A percentile compares a stretch with the other conserved stretches of the same genome.
These are phyloP conservation scores for Penicillium aurantiogriseum DNA, from an alignment of 2,329 filamentous ascomycete species.

Conservation along the genomic window DNA sequence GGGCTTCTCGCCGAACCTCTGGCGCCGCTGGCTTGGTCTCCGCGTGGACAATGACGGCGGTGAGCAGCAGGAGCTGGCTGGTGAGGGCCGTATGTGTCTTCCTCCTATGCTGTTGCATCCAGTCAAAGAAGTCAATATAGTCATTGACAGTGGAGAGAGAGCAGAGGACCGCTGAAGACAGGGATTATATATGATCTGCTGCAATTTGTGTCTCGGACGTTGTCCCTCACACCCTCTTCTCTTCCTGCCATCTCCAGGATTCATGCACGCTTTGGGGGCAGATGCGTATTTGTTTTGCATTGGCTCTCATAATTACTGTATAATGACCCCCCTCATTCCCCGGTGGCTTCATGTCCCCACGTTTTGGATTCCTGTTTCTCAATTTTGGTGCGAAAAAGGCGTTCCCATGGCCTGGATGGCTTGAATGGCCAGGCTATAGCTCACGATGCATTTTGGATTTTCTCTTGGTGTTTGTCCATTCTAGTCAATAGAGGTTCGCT, in stretches of 20 bases:
- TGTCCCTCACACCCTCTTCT: neutral
- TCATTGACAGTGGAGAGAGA: constrained; percentile 41
- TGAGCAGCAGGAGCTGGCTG: constrained; percentile 69
- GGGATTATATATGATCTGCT: neutral
- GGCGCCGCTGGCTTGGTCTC: constrained; percentile 81
- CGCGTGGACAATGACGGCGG: constrained; percentile 76
- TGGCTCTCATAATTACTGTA: constrained; percentile 1
- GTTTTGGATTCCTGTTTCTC: constrained; percentile 5
- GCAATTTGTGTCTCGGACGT: neutral
- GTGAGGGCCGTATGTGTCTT: constrained; percentile 85
- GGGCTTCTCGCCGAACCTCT: constrained; percentile 76
- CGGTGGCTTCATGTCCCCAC: constrained; percentile 1
- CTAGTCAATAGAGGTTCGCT: constrained; percentile 1
- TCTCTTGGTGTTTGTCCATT: neutral
- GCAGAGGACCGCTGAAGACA: constrained; percentile 21
- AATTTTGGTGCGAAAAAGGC: constrained; percentile 9
- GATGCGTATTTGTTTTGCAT: neutral
- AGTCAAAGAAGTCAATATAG: constrained; percentile 69
- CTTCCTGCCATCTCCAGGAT: neutral
- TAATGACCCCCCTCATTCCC: constrained; percentile 8
- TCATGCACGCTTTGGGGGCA: constrained; percentile 3
- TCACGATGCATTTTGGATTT: constrained; percentile 8
- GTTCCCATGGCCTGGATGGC: neutral
- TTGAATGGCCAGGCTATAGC: neutral
- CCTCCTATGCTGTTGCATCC: constrained; percentile 89